A percentile compares a stretch with the other conserved stretches of the same genome.
These are phyloP conservation scores for Talaromyces liani DNA, from an alignment of 495 filamentous ascomycete genomes.

Conservation along the genomic window DNA sequence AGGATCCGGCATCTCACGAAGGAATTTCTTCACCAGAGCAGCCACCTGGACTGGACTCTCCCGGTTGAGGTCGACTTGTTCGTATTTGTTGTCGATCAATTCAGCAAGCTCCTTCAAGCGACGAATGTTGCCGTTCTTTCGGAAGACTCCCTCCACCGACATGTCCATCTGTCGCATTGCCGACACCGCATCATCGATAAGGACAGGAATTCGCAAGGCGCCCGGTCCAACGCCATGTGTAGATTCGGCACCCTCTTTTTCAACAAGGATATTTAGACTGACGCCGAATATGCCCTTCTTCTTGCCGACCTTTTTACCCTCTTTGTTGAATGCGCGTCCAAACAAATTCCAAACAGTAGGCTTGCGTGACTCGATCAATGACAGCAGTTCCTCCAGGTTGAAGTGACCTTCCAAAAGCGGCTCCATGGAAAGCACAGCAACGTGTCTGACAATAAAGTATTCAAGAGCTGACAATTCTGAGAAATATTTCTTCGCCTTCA, in stretches of 20 bases:
- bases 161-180: conserved; percentile 99
- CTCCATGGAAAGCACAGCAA: conserved; percentile 93
- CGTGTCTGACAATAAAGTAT: conserved; percentile 93
- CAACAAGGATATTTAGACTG: conserved; percentile 71
- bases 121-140: conserved; percentile 97
- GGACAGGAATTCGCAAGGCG: conserved; percentile 73
- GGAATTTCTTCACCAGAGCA: conserved; percentile 90
- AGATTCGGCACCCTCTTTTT: conserved; percentile 90
- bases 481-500: conserved; percentile 72
- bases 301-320: conserved; percentile 68
- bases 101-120: conserved; percentile 78
- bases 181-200: conserved; percentile 86
- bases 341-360: conserved; percentile 97
- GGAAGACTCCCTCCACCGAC: conserved; percentile 96
- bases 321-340: conserved; percentile 86
- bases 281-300: conserved; percentile 95
- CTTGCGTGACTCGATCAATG: conserved; percentile 88
- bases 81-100: conserved; percentile 75
- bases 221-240: conserved; percentile 93
- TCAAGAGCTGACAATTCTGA: conserved; percentile 93
- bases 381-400: conserved; percentile 87
- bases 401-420: conserved; percentile 85
- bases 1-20: conserved; percentile 91
- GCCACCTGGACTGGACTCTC: conserved; percentile 90
- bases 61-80: conserved; percentile 70